Conservation (phyloP, 2,329 filamentous ascomycete species). For the Colletotrichum sp. region DNA sequence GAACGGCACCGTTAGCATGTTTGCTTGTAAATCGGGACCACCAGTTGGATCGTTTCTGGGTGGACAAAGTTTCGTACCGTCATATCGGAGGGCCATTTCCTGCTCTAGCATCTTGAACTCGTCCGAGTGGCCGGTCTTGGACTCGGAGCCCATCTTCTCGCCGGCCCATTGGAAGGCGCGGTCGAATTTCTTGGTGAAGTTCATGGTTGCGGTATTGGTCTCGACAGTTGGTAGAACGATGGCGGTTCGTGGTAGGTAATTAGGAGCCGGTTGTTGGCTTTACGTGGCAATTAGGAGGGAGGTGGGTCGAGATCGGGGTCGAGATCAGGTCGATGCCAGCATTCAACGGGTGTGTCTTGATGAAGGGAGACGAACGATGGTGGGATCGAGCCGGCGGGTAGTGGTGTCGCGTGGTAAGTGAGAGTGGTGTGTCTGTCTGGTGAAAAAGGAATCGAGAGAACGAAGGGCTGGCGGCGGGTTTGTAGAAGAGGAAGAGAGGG, state of each 20-base stretch:
- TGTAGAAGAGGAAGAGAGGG: background rate
- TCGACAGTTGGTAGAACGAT: background rate
- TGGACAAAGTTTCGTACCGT: slow-evolving; percentile 65
- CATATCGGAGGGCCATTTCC: slow-evolving; percentile 88
- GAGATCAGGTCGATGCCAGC: slow-evolving; percentile 13
- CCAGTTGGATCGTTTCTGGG: background rate
- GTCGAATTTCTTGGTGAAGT: slow-evolving; percentile 84
- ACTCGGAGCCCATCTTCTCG: slow-evolving; percentile 92
- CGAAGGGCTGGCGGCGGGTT: background rate
- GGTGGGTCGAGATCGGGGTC: background rate
- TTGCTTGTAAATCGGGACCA: background rate
- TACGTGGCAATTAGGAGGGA: background rate
- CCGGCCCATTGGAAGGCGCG: slow-evolving; percentile 98
- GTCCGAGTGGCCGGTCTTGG: slow-evolving; percentile 84
- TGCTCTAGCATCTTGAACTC: slow-evolving; percentile 89
- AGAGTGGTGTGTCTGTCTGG: background rate
- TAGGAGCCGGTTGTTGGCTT: background rate
- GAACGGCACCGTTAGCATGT: slow-evolving; percentile 9
- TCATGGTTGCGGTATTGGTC: slow-evolving; percentile 42
- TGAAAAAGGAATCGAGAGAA: background rate
- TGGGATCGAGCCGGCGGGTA: background rate
- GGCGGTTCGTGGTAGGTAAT: background rate
- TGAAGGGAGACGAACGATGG: background rate
- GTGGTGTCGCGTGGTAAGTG: background rate
- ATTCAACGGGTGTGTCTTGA: slow-evolving; percentile 1